These are phyloP conservation scores for Aspergillus pseudotamarii DNA, from an alignment of 2,329 filamentous ascomycete species.

Conservation along the genomic window DNA sequence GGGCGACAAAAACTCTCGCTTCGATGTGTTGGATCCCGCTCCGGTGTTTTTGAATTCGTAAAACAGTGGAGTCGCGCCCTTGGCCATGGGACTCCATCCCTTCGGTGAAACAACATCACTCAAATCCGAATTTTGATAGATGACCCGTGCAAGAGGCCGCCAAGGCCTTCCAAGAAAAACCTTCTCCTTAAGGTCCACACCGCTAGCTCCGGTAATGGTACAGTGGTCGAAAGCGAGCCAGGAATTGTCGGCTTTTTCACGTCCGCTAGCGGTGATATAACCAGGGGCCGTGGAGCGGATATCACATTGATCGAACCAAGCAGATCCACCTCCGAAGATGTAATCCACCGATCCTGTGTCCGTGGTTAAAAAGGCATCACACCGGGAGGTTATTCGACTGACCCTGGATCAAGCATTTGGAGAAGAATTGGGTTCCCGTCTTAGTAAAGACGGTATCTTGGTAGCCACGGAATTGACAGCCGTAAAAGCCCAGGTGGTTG, in stretches of 20 bases:
- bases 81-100: conserved; percentile 38
- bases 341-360: conserved; percentile 36
- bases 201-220: conserved; percentile 25
- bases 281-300: conserved; percentile 35
- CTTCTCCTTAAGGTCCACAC: conserved; percentile 20
- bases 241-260: conserved; percentile 26
- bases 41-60: conserved; percentile 27
- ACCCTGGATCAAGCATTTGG: conserved; percentile 36
- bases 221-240: conserved; percentile 39
- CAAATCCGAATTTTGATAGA: conserved; percentile 35
- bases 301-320: conserved; percentile 35
- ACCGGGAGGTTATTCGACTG: not conserved
- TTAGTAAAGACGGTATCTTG: conserved; percentile 42
- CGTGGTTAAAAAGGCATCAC: not conserved
- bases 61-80: conserved; percentile 33
- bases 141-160: conserved; percentile 36
- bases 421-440: conserved; percentile 37
- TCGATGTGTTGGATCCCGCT: not conserved
- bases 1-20: not conserved
- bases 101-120: conserved; percentile 32
- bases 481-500: conserved; percentile 38
- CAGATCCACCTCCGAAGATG: conserved; percentile 38
- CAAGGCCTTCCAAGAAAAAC: conserved; percentile 40
- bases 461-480: conserved; percentile 37
- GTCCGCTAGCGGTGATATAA: conserved; percentile 36